Conservation (phyloP, 2,329 filamentous ascomycete genomes). For the Ascosphaera apis region DNA sequence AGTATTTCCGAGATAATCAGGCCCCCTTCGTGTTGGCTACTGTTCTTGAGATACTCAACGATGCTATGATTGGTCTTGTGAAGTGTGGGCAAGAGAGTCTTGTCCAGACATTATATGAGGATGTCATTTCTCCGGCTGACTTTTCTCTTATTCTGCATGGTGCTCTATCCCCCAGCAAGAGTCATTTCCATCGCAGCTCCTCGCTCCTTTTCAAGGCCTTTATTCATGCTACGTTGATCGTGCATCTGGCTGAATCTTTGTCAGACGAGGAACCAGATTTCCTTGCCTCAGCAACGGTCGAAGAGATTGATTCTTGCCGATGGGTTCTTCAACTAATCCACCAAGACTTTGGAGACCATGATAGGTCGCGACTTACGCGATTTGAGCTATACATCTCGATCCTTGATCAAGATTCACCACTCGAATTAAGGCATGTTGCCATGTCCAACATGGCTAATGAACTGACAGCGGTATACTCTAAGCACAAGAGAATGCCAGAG, state of each 20-base stretch:
- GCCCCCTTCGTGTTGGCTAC: constrained; percentile 15
- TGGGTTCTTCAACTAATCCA: constrained; percentile 15
- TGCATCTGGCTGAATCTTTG: not conserved
- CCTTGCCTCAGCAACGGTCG: constrained; percentile 5
- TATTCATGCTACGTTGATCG: not conserved
- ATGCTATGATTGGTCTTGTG: constrained; percentile 13
- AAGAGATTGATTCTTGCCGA: constrained; percentile 13
- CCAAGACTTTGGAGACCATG: constrained; percentile 7
- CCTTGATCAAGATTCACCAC: constrained; percentile 9
- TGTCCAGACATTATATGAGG: not conserved
- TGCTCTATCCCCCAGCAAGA: not conserved
- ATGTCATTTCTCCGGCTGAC: not conserved
- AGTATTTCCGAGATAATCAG: constrained; percentile 10
- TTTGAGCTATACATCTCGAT: constrained; percentile 12
- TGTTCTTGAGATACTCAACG: constrained; percentile 17
- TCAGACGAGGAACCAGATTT: not conserved
- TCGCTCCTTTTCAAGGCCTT: not conserved
- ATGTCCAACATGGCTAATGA: constrained; percentile 14
- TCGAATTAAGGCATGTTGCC: constrained; percentile 11
- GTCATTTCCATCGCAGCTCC: not conserved
- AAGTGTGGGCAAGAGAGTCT: constrained; percentile 12
- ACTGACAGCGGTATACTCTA: constrained; percentile 10
- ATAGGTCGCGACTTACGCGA: constrained; percentile 8
- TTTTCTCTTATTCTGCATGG: not conserved
- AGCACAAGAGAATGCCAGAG: constrained; percentile 4